A percentile compares a stretch with the other conserved stretches of the same genome.
These are phyloP conservation scores for Ustilago tritici DNA, from an alignment of 1,284 basidiomycete species.

Conservation along the genomic window DNA sequence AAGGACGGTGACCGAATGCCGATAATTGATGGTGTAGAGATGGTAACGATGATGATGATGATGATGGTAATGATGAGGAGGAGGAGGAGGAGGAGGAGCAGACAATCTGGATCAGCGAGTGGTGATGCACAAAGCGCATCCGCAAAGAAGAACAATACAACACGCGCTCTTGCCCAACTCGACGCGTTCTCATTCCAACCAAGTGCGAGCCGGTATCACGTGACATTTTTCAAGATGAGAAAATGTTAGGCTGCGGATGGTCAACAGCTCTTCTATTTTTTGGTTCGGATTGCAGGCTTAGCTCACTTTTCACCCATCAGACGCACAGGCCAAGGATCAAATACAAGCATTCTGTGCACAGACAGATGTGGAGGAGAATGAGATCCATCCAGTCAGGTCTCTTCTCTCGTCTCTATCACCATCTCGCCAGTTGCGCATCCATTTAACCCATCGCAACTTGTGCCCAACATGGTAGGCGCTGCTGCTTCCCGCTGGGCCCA, in stretches of 20 bases:
- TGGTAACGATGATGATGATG: constrained; percentile 19
- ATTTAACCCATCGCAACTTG: background rate
- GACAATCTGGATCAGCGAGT: background rate
- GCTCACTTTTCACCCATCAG: constrained; percentile 1
- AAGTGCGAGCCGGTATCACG: constrained; percentile 3
- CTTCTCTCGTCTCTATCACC: background rate
- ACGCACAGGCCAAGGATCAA: background rate
- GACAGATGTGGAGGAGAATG: constrained; percentile 10
- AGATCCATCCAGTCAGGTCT: constrained; percentile 12
- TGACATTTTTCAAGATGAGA: background rate
- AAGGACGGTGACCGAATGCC: background rate
- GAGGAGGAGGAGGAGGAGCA: background rate
- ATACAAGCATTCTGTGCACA: background rate
- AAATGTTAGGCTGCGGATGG: constrained; percentile 5
- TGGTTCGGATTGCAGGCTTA: background rate
- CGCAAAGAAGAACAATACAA: constrained; percentile 28
- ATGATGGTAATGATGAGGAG: constrained; percentile 1
- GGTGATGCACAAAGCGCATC: constrained; percentile 8
- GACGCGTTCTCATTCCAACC: constrained; percentile 23
- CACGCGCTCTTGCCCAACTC: constrained; percentile 15
- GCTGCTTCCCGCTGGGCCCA: constrained; percentile 43
- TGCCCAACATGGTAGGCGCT: constrained; percentile 24
- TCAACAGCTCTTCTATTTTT: background rate
- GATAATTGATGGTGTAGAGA: background rate
- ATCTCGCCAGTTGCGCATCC: background rate